Base-by-base conservation (phyloP, 1,284 basidiomycete genomes). In the Trichosporon coremiiforme region DNA sequence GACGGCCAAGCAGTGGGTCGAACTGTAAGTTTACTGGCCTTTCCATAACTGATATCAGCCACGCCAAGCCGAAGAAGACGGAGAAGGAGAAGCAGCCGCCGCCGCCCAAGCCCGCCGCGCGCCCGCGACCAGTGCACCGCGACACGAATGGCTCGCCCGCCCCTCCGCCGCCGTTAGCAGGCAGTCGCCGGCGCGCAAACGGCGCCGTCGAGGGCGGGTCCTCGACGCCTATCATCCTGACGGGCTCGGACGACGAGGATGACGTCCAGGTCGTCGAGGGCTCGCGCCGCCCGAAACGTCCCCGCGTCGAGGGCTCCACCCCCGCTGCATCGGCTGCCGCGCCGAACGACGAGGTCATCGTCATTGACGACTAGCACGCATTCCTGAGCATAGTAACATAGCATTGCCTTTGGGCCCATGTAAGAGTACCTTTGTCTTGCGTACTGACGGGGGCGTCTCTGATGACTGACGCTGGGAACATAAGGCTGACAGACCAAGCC, bases 1-100 rank as follows among this genome's bases (percentile, higher is more conserved):
- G 73, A 96, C 91, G 15, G 95, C 95, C 31, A 87, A 92, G 83
- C 93, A 96, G 85, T 96, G 94, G 93, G 93, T 93, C 80, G 89
- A 92, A 87, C 92, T 92, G 93, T 95, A 79, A 80, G 93, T 17
- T 13, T 2, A 17, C 0, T 36, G 17, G 0, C 55, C 33, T 4
- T n/a, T 29, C 63, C 20, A 29, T 20, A 66, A 62, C 70, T 73
- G 33, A 73, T 63, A 25, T 6, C 66, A 79, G 78, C 64, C 80
- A 77, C 67, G 80, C 80, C 1, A 70, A 62, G n/a, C 77, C 77
- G 6, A 75, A 76, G 68, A 57, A 66, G 38, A 57, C 62, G 15
- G 57, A 66, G 15, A 15, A 55, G 53, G 53, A 70, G 10, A 53
- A 71, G 13, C 38, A 66, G 13, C 65, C 62, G 2, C 69, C 66